These are phyloP conservation scores for Hyparrhenia diplandra DNA, from an alignment of 176 grass and related monocot genomes.

Conservation along the genomic window DNA sequence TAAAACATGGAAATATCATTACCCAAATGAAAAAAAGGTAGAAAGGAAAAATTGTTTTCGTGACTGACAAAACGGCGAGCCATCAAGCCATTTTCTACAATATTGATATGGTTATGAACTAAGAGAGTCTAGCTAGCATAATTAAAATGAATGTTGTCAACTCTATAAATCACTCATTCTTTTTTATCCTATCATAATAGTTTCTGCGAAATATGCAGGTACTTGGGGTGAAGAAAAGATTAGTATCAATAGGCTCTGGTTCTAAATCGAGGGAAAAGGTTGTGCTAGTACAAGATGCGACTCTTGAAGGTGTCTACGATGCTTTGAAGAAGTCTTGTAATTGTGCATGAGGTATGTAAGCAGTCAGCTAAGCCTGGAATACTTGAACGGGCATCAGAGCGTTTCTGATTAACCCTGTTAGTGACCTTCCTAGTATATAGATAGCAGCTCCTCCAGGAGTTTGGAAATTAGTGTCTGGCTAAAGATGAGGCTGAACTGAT, in stretches of 20 bases:
- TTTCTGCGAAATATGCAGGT: constrained; percentile 35
- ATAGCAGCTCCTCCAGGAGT: no score
- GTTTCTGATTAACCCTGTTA: background rate
- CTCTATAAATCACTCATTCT: background rate
- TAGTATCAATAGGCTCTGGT: constrained; percentile 76
- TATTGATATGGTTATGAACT: no score
- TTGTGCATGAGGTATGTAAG: constrained; percentile 41
- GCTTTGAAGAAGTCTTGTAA: constrained; percentile 65
- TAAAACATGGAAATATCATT: no score
- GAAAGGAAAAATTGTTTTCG: no score
- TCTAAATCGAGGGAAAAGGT: constrained; percentile 96
- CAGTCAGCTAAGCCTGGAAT: no score
- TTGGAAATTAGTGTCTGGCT: no score
- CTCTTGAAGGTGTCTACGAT: constrained; percentile 61
- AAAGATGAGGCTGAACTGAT: no score
- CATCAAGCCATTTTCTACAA: no score
- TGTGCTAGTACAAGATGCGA: constrained; percentile 66
- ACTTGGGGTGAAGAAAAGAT: constrained; percentile 86
- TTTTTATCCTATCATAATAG: background rate
- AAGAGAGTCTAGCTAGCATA: no score
- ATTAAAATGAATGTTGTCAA: background rate
- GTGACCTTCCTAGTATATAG: no score
- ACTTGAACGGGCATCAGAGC: background rate
- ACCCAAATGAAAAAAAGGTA: no score
- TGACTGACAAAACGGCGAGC: no score